Evolutionary conservation across 2,329 filamentous ascomycete species (phyloP).

Genomic region (Neocucurbitaria cava): DNA sequence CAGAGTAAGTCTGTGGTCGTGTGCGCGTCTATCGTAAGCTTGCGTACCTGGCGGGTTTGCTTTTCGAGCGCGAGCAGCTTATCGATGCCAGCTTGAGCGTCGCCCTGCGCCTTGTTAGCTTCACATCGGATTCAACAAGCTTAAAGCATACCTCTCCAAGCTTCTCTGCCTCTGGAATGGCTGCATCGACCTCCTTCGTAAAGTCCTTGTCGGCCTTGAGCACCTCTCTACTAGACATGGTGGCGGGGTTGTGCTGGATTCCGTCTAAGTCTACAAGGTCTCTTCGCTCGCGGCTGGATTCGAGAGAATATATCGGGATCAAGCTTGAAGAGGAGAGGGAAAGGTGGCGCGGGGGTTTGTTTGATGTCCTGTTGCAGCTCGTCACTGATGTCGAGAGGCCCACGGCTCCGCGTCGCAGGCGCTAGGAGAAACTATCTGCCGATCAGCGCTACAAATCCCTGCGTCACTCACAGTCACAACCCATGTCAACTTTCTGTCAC

Average conservation of each 20-base stretch:
- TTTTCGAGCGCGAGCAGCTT: slow-evolving; percentile 93
- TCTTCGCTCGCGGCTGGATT: background rate
- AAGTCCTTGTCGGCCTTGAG: slow-evolving; percentile 99
- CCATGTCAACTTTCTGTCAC: no score
- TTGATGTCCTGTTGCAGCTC: slow-evolving; percentile 23
- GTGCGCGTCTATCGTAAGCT: slow-evolving; percentile 8
- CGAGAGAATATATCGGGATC: background rate
- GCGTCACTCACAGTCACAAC: background rate
- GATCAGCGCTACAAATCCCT: slow-evolving; percentile 11
- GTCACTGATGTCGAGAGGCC: slow-evolving; percentile 23
- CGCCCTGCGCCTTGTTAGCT: slow-evolving; percentile 60
- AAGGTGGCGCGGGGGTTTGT: slow-evolving; percentile 17
- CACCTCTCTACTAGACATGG: slow-evolving; percentile 79
- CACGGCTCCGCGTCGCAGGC: slow-evolving; percentile 16
- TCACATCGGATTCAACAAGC: background rate
- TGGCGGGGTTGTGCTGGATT: slow-evolving; percentile 34
- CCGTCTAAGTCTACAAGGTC: background rate
- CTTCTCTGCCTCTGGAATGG: slow-evolving; percentile 88
- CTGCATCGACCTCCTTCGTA: slow-evolving; percentile 92
- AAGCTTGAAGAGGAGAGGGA: background rate
- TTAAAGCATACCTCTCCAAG: slow-evolving; percentile 75
- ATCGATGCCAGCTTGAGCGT: slow-evolving; percentile 88
- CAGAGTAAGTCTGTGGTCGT: slow-evolving; percentile 27
- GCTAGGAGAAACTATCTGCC: slow-evolving; percentile 18
- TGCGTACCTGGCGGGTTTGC: slow-evolving; percentile 86